These are phyloP conservation scores for Paracoccidioides brasiliensis DNA, from an alignment of 2,329 filamentous ascomycete genomes.

Conservation along the genomic window DNA sequence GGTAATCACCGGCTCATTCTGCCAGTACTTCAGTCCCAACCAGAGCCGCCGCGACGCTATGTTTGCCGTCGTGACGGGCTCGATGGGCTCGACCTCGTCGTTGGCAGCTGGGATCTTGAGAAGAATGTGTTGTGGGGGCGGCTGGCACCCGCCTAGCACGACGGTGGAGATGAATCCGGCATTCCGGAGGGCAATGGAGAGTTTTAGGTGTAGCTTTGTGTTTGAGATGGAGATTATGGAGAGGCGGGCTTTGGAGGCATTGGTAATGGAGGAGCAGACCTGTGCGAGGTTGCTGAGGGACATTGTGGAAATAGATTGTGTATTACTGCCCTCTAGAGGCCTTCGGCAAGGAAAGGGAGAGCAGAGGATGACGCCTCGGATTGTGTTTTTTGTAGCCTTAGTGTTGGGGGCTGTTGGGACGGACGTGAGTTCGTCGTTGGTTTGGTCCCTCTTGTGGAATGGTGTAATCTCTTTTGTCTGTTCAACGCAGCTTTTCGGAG, in stretches of 20 bases:
- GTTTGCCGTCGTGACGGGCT: slow-evolving; percentile 54
- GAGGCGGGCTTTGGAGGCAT: slow-evolving; percentile 71
- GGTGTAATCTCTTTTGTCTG: too few species aligned
- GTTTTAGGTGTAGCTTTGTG: slow-evolving; percentile 64
- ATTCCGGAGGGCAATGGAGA: slow-evolving; percentile 66
- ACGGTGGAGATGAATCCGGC: slow-evolving; percentile 71
- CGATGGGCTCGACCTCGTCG: slow-evolving; percentile 25
- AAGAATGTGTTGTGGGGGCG: slow-evolving; percentile 40
- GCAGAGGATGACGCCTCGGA: not conserved
- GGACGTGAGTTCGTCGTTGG: not conserved
- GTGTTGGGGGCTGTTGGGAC: not conserved
- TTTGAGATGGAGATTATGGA: slow-evolving; percentile 72
- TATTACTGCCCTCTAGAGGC: not conserved
- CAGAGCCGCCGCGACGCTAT: slow-evolving; percentile 64
- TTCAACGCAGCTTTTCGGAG: too few species aligned
- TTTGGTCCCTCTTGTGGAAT: too few species aligned
- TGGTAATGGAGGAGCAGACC: slow-evolving; percentile 84
- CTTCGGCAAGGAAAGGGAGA: not conserved
- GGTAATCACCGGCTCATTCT: slow-evolving; percentile 63
- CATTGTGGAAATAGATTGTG: slow-evolving; percentile 33
- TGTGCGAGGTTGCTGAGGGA: slow-evolving; percentile 62
- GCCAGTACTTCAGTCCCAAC: slow-evolving; percentile 84
- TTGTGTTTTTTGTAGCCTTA: not conserved
- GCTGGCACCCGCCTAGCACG: slow-evolving; percentile 54
- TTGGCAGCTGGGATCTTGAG: slow-evolving; percentile 38